Conservation (phyloP, 768 basidiomycete species). For the Galerina sulciceps region DNA sequence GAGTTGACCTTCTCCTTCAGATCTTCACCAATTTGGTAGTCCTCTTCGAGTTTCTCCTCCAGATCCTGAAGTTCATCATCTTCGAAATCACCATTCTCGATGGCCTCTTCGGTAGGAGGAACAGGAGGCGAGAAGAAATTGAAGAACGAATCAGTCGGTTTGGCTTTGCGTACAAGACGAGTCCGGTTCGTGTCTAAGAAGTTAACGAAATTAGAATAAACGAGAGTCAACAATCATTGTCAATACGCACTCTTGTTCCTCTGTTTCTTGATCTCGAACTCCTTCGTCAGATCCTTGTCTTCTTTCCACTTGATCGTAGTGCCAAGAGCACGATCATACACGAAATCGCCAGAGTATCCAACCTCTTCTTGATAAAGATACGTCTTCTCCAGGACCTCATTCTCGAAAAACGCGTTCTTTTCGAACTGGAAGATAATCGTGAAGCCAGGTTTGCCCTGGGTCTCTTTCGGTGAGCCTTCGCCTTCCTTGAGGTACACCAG, state of each 20-base stretch:
- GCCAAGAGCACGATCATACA: slow-evolving; percentile 95
- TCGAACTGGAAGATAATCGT: slow-evolving; percentile 84
- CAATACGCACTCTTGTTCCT: slow-evolving; percentile 90
- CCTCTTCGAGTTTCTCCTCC: slow-evolving; percentile 92
- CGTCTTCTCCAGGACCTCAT: slow-evolving; percentile 85
- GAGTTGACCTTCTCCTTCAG: slow-evolving; percentile 87
- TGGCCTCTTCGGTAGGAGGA: slow-evolving; percentile 67
- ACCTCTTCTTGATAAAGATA: slow-evolving; percentile 93
- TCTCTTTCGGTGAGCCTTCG: slow-evolving; percentile 44
- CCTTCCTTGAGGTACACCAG: slow-evolving; percentile 71
- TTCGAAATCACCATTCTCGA: slow-evolving; percentile 75
- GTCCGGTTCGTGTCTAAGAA: slow-evolving; percentile 79
- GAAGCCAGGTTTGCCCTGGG: slow-evolving; percentile 85
- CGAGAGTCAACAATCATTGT: background rate
- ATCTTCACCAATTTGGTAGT: slow-evolving; percentile 98
- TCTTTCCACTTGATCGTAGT: slow-evolving; percentile 96
- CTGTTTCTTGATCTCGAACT: slow-evolving; percentile 99
- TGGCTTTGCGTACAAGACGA: slow-evolving; percentile 82
- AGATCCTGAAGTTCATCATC: slow-evolving; percentile 88
- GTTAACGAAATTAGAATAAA: background rate
- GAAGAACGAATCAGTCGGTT: slow-evolving; percentile 96
- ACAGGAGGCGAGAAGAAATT: slow-evolving; percentile 92
- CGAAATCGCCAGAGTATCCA: slow-evolving; percentile 95
- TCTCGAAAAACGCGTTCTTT: slow-evolving; percentile 87
- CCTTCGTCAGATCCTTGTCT: slow-evolving; percentile 96